Conservation (phyloP, 2,329 filamentous ascomycete species). For the Emmonsiellopsis sp. region DNA sequence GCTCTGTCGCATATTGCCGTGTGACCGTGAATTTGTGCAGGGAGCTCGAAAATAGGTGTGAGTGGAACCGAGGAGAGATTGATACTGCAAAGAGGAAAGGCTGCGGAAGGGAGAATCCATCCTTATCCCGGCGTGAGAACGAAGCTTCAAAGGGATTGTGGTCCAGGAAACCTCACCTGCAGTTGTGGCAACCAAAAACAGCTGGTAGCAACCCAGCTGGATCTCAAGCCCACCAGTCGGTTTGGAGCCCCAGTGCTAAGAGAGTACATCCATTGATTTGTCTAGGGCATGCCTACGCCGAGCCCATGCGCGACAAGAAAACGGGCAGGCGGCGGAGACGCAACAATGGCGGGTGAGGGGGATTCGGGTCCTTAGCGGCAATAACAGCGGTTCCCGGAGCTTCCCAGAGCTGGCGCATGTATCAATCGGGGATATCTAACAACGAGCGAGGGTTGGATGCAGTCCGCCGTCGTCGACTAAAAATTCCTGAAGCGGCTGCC, state of each 20-base stretch:
- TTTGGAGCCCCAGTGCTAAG: slow-evolving; percentile 3
- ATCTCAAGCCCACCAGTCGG: slow-evolving; percentile 2
- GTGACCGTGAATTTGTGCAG: not conserved
- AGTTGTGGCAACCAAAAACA: not conserved
- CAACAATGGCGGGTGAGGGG: too few relatives aligned
- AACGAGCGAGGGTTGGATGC: too few relatives aligned
- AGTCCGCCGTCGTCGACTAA: too few relatives aligned
- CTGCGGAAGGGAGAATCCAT: not conserved
- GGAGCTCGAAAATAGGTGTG: not conserved
- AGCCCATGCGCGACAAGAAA: too few relatives aligned
- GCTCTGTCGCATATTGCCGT: not conserved
- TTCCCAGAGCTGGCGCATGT: too few relatives aligned
- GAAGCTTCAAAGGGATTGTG: not conserved
- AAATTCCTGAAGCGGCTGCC: too few relatives aligned
- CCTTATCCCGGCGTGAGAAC: not conserved
- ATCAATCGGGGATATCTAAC: too few relatives aligned
- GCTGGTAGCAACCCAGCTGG: not conserved
- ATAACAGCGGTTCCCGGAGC: too few relatives aligned
- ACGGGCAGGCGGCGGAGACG: too few relatives aligned
- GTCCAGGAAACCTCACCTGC: not conserved
- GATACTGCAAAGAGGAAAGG: not conserved
- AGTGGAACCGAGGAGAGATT: not conserved
- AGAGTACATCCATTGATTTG: slow-evolving; percentile 9
- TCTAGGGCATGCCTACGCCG: too few relatives aligned
- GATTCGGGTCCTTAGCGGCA: too few relatives aligned